These are phyloP conservation scores for Rhizopus arrhizus DNA, from an alignment of 371 early-diverging fungal genomes.

Conservation along the genomic window DNA sequence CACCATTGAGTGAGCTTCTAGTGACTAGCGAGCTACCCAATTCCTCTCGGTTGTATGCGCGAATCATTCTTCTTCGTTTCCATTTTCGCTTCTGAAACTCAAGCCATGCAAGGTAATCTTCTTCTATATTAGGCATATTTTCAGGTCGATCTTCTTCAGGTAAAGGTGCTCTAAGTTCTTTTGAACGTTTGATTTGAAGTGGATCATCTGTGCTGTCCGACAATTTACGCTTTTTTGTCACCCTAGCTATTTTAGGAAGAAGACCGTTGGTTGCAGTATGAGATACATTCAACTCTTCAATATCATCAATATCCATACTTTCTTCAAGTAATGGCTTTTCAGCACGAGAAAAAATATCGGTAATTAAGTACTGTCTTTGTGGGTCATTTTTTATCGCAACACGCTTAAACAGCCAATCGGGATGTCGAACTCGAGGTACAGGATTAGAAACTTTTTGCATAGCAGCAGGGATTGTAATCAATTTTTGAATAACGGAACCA, in stretches of 20 bases:
- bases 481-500: constrained; percentile 93
- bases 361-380: constrained; percentile 84
- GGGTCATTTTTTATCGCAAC: constrained; percentile 74
- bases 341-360: constrained; percentile 72
- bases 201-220: too few relatives aligned
- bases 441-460: constrained; percentile 96
- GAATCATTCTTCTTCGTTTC: constrained; percentile 61
- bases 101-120: constrained; percentile 67
- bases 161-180: constrained; percentile 19
- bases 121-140: constrained; percentile 59
- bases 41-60: constrained; percentile 46
- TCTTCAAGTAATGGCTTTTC: constrained; percentile 32
- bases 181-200: too few relatives aligned
- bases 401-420: constrained; percentile 92
- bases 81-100: constrained; percentile 73
- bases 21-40: constrained; percentile 16
- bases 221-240: constrained; percentile 31
- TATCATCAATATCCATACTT: constrained; percentile 25
- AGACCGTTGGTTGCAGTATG: constrained; percentile 22
- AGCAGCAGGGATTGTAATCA: constrained; percentile 99
- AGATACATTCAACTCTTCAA: constrained; percentile 38
- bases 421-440: constrained; percentile 89
- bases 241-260: constrained; percentile 37
- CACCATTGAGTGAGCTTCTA: constrained; percentile 15
- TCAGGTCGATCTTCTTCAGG: constrained; percentile 45